These are phyloP conservation scores for Adansonia grandidieri DNA, from an alignment of 441 rosid genomes.

Conservation along the genomic window DNA sequence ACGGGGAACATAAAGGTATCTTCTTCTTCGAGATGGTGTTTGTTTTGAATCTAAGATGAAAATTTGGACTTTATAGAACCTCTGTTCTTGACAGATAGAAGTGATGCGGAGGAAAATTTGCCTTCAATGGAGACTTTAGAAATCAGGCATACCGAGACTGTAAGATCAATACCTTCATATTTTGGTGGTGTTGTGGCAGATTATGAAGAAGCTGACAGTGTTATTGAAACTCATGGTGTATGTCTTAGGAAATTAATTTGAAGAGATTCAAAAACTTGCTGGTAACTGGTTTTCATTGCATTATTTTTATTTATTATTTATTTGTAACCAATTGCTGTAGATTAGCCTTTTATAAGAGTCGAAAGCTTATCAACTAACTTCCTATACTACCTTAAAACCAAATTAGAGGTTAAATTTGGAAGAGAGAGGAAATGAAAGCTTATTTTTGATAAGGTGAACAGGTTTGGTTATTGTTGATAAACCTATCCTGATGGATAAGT, in stretches of 20 bases:
- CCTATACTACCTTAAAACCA: not conserved
- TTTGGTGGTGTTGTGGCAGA: conserved; percentile 86
- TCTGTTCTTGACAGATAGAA: conserved; percentile 55
- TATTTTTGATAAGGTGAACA: not conserved
- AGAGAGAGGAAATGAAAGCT: not conserved
- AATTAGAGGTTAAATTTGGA: not conserved
- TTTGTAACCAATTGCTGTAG: conserved; percentile 9
- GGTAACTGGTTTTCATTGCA: not conserved
- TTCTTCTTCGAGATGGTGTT: not conserved
- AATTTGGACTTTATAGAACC: conserved; percentile 8
- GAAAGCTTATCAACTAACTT: not conserved
- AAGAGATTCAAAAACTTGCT: not conserved
- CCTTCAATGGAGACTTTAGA: conserved; percentile 91
- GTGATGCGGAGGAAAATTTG: conserved; percentile 73
- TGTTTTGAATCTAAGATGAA: not conserved
- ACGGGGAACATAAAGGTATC: conserved; percentile 90
- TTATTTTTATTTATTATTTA: not conserved
- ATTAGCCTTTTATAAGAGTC: not conserved
- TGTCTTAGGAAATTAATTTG: conserved; percentile 31
- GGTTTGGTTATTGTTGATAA: not conserved
- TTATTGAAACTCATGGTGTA: conserved; percentile 79
- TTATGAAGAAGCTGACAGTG: conserved; percentile 77
- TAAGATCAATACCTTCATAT: conserved; percentile 75
- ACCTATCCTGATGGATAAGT: not conserved
- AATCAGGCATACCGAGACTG: conserved; percentile 52